Conservation (phyloP, 129 eudicot species). For the Lonicera japonica region DNA sequence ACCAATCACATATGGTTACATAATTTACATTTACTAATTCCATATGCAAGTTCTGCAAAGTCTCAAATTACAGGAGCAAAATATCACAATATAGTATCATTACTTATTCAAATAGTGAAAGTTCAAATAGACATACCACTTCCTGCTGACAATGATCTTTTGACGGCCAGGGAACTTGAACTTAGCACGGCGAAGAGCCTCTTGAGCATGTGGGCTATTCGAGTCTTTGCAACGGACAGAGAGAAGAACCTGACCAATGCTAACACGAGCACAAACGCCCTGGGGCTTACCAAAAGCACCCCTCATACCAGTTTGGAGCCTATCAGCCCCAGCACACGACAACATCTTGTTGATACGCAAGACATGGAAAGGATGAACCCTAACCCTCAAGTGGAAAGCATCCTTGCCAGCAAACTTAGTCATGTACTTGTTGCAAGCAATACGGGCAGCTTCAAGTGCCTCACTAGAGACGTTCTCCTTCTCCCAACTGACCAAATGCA, state of each 20-base stretch:
- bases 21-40: too few relatives aligned
- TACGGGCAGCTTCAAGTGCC: constrained; percentile 87
- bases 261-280: constrained; percentile 72
- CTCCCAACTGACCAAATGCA: constrained; percentile 83
- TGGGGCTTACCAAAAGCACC: constrained; percentile 79
- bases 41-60: too few relatives aligned
- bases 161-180: constrained; percentile 94
- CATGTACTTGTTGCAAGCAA: constrained; percentile 90
- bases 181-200: constrained; percentile 85
- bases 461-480: constrained; percentile 86
- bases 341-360: constrained; percentile 85
- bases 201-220: constrained; percentile 66
- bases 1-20: not conserved
- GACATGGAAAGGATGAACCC: constrained; percentile 89
- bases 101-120: too few relatives aligned
- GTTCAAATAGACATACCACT: constrained; percentile 42
- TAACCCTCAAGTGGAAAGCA: constrained; percentile 77
- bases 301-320: constrained; percentile 89
- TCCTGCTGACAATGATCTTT: constrained; percentile 86
- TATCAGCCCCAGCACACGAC: constrained; percentile 89
- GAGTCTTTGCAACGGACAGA: constrained; percentile 67
- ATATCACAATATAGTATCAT: too few relatives aligned
- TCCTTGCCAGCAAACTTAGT: constrained; percentile 80
- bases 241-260: constrained; percentile 76
- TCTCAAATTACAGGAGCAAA: too few relatives aligned